Evolutionary conservation across 441 rosid species (phyloP), one percentile per base, ranked within the genome.

Genomic region (Adansonia rubrostipa): DNA sequence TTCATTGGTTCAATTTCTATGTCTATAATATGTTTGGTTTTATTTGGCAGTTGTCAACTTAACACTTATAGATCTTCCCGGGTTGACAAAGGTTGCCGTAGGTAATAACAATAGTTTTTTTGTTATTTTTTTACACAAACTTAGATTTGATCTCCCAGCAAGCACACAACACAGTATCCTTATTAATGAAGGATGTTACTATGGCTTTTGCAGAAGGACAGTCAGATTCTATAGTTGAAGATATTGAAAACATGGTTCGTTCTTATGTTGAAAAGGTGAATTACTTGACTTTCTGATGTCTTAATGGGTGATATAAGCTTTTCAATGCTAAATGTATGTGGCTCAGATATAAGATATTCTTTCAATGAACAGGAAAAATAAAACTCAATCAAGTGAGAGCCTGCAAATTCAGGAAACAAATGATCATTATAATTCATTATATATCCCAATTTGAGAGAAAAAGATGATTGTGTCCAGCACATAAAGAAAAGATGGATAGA

Each of bases 41-140:
- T 78, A n/a, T 78, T 60, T 68, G 79, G 82, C 98, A 96, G 98
- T 96, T 84, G 99, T 96, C 85, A 95, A 96, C 83, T 85, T 96
- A 86, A 96, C 99, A 70, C 92, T 96, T 76, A 91, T 96, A 77
- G 99, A 96, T 92, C 95, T 96, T 82, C 99, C 99, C 79, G 99
- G 99, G 36, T 89, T 96, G 94, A 96, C 99, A 3, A 96, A 96
- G 88, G 99, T 96, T 81, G 99, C 98, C 80, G 97, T 93, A 84
- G 99, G 98, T 96, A 92, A 92, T 80, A 73, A 53, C n/a, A 45
- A 61, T 19, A 13, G 28, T 40, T 22, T 9, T 77, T 80, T 48
- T n/a, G 60, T 50, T 62, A 5, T 64, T 6, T 66, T 44, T 58
- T 50, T 56, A 40, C 67, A 63, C 36, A 33, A 54, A 40, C 15